A percentile compares a stretch with the other conserved stretches of the same genome.
phyloP scores from a whole-genome alignment of 176 grass and related monocot species.

The Otatea glauca region DNA sequence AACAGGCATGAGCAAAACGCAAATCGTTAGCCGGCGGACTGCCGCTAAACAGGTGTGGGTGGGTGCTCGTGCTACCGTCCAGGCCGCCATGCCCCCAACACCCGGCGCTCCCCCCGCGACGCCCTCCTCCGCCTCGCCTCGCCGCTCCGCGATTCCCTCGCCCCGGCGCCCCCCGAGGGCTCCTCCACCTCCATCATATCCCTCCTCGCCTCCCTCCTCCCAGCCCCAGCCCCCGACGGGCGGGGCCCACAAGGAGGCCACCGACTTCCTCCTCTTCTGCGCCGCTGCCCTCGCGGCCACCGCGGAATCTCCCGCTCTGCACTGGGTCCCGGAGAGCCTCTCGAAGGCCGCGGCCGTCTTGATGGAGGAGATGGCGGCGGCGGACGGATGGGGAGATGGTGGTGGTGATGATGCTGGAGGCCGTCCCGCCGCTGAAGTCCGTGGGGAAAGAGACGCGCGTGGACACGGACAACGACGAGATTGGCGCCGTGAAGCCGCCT shows the following conservation, averaged over 20 bases:
- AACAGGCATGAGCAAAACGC: background rate
- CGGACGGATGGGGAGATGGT: conserved; percentile 58
- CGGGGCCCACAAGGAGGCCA: conserved; percentile 44
- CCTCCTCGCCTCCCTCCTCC: conserved; percentile 76
- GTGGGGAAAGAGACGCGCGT: conserved; percentile 63
- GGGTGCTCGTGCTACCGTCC: background rate
- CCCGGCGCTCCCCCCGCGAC: background rate
- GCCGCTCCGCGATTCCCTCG: conserved; percentile 52
- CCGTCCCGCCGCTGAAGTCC: conserved; percentile 59
- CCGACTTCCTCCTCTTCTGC: conserved; percentile 67
- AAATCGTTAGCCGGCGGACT: background rate
- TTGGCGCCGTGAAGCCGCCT: conserved; percentile 53
- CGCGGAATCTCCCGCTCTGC: conserved; percentile 55
- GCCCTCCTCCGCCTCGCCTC: conserved; percentile 42
- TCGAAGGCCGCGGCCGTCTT: conserved; percentile 27
- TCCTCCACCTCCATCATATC: too few species aligned
- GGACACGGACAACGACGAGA: conserved; percentile 58
- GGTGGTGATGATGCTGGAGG: conserved; percentile 51
- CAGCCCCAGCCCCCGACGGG: too few species aligned
- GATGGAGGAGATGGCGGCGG: conserved; percentile 43
- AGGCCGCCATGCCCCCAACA: background rate
- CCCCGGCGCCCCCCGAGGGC: conserved; percentile 50
- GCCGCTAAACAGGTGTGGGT: background rate
- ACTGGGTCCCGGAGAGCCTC: conserved; percentile 68
- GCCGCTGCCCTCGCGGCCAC: conserved; percentile 46